Evolutionary conservation across 768 basidiomycete species (phyloP).

Genomic region (Rhizopogon vinicolor): DNA sequence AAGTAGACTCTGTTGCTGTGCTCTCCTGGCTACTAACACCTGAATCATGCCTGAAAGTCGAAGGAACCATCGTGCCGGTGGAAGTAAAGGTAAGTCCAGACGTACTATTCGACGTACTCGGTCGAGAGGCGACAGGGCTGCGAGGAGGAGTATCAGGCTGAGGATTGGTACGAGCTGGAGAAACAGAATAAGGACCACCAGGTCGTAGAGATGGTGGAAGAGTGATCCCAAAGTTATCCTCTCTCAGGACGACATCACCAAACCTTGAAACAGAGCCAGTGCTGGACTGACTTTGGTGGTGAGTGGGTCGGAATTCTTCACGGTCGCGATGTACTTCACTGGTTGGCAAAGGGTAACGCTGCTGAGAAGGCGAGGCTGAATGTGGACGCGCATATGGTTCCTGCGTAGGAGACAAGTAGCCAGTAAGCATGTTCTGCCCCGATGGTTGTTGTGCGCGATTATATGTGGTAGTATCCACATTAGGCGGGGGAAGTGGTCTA

Average conservation of each 20-base stretch:
- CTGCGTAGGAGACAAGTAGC: constrained; percentile 39
- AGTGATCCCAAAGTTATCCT: constrained; percentile 22
- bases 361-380: constrained; percentile 44
- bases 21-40: constrained; percentile 24
- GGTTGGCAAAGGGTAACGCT: constrained; percentile 18
- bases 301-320: constrained; percentile 24
- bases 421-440: constrained; percentile 11
- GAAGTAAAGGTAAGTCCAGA: constrained; percentile 20
- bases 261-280: constrained; percentile 25
- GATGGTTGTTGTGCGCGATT: constrained; percentile 14
- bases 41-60: constrained; percentile 17
- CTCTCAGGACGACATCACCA: constrained; percentile 24
- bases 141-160: constrained; percentile 52
- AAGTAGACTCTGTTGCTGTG: constrained; percentile 27
- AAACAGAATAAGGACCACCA: constrained; percentile 20
- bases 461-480: constrained; percentile 12
- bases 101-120: constrained; percentile 29
- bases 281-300: constrained; percentile 23
- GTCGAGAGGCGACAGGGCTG: constrained; percentile 52
- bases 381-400: constrained; percentile 63
- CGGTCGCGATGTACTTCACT: constrained; percentile 21
- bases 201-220: constrained; percentile 23
- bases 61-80: constrained; percentile 22
- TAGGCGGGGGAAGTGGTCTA: constrained; percentile 28
- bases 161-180: constrained; percentile 22